A percentile compares a stretch with the other conserved stretches of the same genome.
These are phyloP conservation scores for Orbilia quercus DNA, from an alignment of 2,329 filamentous ascomycete genomes.

Conservation along the genomic window DNA sequence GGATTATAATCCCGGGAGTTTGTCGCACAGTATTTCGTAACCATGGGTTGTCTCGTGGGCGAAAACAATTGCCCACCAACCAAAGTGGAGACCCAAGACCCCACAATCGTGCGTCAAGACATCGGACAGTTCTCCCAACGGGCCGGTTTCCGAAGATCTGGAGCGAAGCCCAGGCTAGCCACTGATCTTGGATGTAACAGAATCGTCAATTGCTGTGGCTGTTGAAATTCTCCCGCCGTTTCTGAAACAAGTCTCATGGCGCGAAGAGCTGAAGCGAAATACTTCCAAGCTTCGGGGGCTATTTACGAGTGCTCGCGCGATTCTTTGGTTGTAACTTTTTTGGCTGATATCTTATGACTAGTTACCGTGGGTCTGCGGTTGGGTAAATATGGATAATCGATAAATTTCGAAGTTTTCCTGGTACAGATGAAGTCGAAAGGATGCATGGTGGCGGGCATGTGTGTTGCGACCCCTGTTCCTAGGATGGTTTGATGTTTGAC, in stretches of 20 bases:
- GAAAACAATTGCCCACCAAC: constrained; percentile 5
- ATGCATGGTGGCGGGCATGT: not conserved
- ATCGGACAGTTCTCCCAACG: constrained; percentile 38
- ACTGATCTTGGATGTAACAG: constrained; percentile 51
- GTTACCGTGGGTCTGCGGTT: no score
- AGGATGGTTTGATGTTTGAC: no score
- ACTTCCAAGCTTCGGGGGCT: no score
- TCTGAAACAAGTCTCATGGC: constrained; percentile 16
- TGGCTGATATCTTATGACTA: constrained; percentile 22
- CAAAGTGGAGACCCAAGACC: constrained; percentile 24
- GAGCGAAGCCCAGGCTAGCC: constrained; percentile 28
- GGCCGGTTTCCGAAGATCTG: constrained; percentile 47
- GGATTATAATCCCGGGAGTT: constrained; percentile 27
- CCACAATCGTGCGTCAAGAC: constrained; percentile 43
- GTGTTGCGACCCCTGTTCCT: no score
- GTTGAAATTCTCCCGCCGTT: constrained; percentile 28
- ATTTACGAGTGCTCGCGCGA: no score
- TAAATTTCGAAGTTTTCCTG: no score
- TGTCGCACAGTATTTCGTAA: constrained; percentile 19
- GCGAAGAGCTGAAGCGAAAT: not conserved
- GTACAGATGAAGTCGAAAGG: not conserved
- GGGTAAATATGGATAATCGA: no score
- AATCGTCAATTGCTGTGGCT: constrained; percentile 6
- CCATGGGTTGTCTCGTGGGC: constrained; percentile 38
- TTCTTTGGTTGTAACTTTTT: constrained; percentile 37